These are phyloP conservation scores for Cryptococcus amylolentus DNA, from an alignment of 1,284 basidiomycete species.

Conservation along the genomic window DNA sequence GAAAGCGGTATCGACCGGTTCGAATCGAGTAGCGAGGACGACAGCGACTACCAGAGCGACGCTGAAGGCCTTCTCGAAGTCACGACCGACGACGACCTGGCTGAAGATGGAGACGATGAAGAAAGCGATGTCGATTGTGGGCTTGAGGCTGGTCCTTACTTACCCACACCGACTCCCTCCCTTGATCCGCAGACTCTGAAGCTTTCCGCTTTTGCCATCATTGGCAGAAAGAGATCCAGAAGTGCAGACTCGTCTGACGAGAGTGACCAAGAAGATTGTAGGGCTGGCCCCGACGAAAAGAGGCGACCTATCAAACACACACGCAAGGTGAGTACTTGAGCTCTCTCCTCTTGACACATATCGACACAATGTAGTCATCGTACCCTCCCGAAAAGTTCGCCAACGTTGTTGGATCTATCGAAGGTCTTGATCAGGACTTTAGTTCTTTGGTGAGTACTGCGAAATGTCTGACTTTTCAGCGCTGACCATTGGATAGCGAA, in stretches of 20 bases:
- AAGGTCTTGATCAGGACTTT: too few relatives aligned
- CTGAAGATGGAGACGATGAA: slow-evolving; percentile 12
- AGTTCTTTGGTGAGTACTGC: too few relatives aligned
- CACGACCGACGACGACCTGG: neutral
- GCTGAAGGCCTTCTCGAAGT: neutral
- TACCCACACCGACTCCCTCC: neutral
- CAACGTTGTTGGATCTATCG: too few relatives aligned
- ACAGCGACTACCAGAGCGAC: neutral
- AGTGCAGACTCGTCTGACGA: too few relatives aligned
- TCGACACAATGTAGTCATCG: too few relatives aligned
- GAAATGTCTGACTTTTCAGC: too few relatives aligned
- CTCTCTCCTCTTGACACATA: too few relatives aligned
- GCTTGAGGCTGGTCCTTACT: neutral
- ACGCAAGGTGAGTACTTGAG: too few relatives aligned
- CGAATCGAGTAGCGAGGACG: slow-evolving; percentile 8
- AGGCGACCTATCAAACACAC: neutral
- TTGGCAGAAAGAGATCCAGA: neutral
- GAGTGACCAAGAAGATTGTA: too few relatives aligned
- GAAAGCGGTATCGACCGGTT: neutral
- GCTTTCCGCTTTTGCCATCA: neutral
- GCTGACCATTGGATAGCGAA: too few relatives aligned
- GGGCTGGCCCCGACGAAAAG: neutral
- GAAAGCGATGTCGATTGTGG: neutral
- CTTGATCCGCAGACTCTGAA: neutral
- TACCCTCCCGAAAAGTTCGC: too few relatives aligned